Conservation (phyloP, 2,329 filamentous ascomycete species). For the Neurospora sp. region DNA sequence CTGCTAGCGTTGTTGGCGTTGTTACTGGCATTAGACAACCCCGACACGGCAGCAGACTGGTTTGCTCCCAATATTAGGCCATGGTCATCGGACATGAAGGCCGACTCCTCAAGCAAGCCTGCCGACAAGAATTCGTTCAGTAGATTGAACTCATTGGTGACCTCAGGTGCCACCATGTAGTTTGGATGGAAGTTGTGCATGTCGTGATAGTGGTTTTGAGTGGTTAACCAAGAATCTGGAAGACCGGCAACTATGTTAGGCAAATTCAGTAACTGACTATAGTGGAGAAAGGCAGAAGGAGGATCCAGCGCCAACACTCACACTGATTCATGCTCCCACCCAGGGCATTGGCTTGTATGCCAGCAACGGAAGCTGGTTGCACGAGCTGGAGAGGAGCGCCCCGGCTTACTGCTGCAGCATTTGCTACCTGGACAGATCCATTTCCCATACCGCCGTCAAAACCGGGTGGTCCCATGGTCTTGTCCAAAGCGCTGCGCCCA, state of each 20-base stretch:
- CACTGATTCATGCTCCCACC: conserved; percentile 60
- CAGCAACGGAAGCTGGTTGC: conserved; percentile 60
- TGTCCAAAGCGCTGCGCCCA: conserved; percentile 46
- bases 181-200: conserved; percentile 90
- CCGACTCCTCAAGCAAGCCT: conserved; percentile 77
- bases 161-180: conserved; percentile 88
- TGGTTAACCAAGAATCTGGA: conserved; percentile 69
- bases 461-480: conserved; percentile 45
- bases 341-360: conserved; percentile 51
- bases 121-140: conserved; percentile 94
- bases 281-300: conserved; percentile 2
- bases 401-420: conserved; percentile 37
- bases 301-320: conserved; percentile 40
- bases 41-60: conserved; percentile 38
- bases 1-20: conserved; percentile 26
- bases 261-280: conserved; percentile 15
- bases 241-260: conserved; percentile 59
- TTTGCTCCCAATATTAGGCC: conserved; percentile 30
- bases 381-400: conserved; percentile 55
- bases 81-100: conserved; percentile 59
- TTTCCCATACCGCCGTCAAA: conserved; percentile 28
- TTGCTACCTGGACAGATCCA: conserved; percentile 29
- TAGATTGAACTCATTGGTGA: conserved; percentile 92
- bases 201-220: conserved; percentile 80
- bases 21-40: conserved; percentile 33